A percentile compares a stretch with the other conserved stretches of the same genome.
Evolutionary conservation across 2,329 filamentous ascomycete species (phyloP).

Genomic region (Colletotrichum liaoningense): DNA sequence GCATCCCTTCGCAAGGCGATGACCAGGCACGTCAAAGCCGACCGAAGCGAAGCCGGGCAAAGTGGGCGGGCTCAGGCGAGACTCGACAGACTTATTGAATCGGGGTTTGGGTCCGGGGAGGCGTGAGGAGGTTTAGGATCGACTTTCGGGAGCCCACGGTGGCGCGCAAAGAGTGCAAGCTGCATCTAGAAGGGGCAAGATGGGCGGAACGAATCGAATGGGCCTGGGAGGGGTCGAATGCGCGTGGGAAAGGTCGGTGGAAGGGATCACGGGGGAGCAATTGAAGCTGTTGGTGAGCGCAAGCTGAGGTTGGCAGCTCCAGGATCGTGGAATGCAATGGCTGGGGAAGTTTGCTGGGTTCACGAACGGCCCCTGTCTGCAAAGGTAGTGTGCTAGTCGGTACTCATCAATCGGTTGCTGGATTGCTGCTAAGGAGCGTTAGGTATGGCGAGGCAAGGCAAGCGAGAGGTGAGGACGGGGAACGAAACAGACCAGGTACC

Average conservation of each 20-base stretch:
- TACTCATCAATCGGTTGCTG: neutral
- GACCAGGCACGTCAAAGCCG: conserved; percentile 29
- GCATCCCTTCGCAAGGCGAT: conserved; percentile 55
- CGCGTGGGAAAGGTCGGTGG: neutral
- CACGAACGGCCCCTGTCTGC: conserved; percentile 11
- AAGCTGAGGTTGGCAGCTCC: neutral
- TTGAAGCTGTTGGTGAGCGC: conserved; percentile 15
- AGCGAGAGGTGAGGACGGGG: neutral
- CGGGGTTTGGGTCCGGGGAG: neutral
- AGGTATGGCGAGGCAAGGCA: conserved; percentile 12
- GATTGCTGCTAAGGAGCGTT: neutral
- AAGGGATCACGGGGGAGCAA: neutral
- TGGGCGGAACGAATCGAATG: neutral
- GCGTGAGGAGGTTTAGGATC: conserved; percentile 8
- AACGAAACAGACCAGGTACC: conserved; percentile 2
- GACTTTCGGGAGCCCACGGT: conserved; percentile 13
- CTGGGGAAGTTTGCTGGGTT: conserved; percentile 15
- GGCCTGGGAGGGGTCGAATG: neutral
- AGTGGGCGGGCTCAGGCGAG: neutral
- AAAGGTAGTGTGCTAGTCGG: neutral
- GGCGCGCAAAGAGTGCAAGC: conserved; percentile 12
- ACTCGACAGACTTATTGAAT: neutral
- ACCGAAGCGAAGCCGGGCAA: conserved; percentile 29
- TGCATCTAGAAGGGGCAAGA: conserved; percentile 11
- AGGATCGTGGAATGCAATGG: conserved; percentile 7